Base-by-base conservation (phyloP, 108 stramenopile genomes). In the Fragilaria radians region DNA sequence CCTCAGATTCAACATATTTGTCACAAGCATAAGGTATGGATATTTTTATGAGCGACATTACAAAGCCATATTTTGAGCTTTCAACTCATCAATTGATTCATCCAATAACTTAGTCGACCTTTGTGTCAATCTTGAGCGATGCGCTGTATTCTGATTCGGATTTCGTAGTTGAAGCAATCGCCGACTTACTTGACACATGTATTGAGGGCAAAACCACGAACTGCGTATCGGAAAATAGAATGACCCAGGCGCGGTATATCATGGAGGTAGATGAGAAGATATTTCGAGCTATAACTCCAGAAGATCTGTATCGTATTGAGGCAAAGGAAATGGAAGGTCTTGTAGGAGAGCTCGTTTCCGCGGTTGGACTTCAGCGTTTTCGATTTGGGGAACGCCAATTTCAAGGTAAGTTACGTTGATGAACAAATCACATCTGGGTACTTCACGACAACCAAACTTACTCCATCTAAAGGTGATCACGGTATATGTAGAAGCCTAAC, bases 101-200 rank as follows among this genome's bases (percentile, higher is more conserved):
- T 45, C n/a, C 34, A 18, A 46, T 57, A 45, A 25, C 24, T n/a
- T 52, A 89, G 88, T 52, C 83, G 34, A 81, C 83, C 57, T 71
- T 89, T 53, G 65, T 85, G 7, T 79, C 72, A 42, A 48, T 78
- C 25, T 59, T 89, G 4, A 80, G 74, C 53, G 82, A 85, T 68
- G 77, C 82, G 32, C 59, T 89, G 70, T 82, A 89, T 49, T 83
- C 84, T 7, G 80, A 85, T 57, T 76, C 82, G 17, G 63, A 71
- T 51, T 27, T 52, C 18, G 82, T 83, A 21, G 68, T 89, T 1
- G 82, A 81, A 61, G 82, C 82, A 51, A 55, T 85, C 2, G 82
- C 88, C 1, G 88, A 89, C 33, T 63, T 89, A 0, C 63, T 89
- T 46, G 88, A 89, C 36, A 52, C 57, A 5, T 58, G 72, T 23